Conservation (phyloP, 345 rosid genomes). For the rapeseed (Brassica napus) region Da-Ae NC_063437.1:8346001-8346500, state of each 20-base stretch:
- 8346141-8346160: not conserved
- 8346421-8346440: not conserved
- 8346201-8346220: not conserved
- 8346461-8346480: too few relatives aligned
- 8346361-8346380: conserved; percentile 33
- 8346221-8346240: not conserved
- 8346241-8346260: not conserved
- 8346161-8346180: not conserved
- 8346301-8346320: conserved; percentile 3
- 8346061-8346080: not conserved
- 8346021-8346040: not conserved
- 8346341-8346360: conserved; percentile 8
- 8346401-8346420: not conserved
- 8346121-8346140: not conserved
- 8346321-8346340: conserved; percentile 32
- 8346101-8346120: not conserved
- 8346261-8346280: conserved; percentile 8
- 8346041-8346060: not conserved
- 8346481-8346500: too few relatives aligned
- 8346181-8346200: not conserved
- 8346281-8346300: conserved; percentile 33
- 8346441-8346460: too few relatives aligned
- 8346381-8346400: not conserved
- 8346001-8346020: not conserved
- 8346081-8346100: not conserved